Base-by-base conservation (phyloP, 441 rosid genomes). In the Rhodomyrtus psidioides region DNA sequence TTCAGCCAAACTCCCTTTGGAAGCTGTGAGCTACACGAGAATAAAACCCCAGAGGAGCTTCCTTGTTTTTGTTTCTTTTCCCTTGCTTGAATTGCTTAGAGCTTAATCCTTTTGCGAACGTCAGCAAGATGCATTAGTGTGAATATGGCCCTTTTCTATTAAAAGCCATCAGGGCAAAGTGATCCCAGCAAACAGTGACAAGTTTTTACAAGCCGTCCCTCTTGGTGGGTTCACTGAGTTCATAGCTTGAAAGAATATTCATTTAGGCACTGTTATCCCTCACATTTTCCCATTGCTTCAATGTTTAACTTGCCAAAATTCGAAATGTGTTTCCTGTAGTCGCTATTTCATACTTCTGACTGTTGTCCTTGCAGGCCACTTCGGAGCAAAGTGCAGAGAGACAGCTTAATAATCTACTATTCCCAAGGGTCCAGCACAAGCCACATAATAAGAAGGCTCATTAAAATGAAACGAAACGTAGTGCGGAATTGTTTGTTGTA, bases 311-410 rank as follows among this genome's bases (percentile, higher is more conserved):
- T 5, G 27, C 49, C 60, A 82, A 82, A 42, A 54, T 28, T 53
- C 19, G 3, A 55, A 28, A 15, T 10, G 17, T 30, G 21, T 34
- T 30, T 81, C 28, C n/a, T 82, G 21, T 53, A 34, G n/a, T 39
- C n/a, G 9, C n/a, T 39, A 70, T 53, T 81, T 54, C 83, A 81
- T 53, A 9, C 83, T 81, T 16, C 13, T 51, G 46, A 53, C 24
- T 84, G 65, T 85, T 59, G 42, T 79, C 51, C 81, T 60, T 91
- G 89, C 96, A 95, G 99, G 99, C 99, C 21, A 93, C 95, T 70
- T 95, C 99, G 42, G 98, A 89, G 90, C 89, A 92, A 30, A 85
- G 93, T 44, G 99, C 98, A 7, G 98, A 96, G 92, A 91, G 91
- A 89, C 97, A 94, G 84, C 88, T 97, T 15, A 94, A 93, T 70